Percentiles rank a stretch among this genome's conserved stretches.
Evolutionary conservation across 805 yeast species (phyloP).

Genomic region (Sugiyamaella marilandica): DNA sequence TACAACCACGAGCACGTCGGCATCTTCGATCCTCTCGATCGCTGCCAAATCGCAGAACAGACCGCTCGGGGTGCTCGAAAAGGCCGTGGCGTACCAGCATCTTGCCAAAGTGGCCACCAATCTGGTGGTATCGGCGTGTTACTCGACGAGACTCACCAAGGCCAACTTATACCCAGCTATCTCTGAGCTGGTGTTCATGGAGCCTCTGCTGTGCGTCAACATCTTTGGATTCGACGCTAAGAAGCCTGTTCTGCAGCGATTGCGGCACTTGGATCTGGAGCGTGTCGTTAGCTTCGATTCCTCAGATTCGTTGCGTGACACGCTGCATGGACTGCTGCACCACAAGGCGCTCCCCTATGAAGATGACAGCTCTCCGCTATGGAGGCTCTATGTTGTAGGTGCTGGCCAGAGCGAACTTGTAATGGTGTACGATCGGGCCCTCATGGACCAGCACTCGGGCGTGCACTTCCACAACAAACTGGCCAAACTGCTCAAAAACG

Average conservation of each 20-base stretch:
- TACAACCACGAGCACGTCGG: neutral
- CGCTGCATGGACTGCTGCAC: neutral
- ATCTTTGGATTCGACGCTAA: conserved; percentile 6
- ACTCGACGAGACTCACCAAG: conserved; percentile 2
- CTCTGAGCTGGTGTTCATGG: conserved; percentile 6
- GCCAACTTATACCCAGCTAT: conserved; percentile 7
- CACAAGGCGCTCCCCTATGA: conserved; percentile 6
- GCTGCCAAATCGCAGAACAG: conserved; percentile 4
- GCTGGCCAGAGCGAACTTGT: conserved; percentile 4
- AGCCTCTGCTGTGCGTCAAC: conserved; percentile 12
- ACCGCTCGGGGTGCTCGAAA: conserved; percentile 8
- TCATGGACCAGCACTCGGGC: conserved; percentile 19
- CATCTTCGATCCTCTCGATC: conserved; percentile 5
- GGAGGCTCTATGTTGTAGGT: conserved; percentile 11
- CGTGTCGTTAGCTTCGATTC: conserved; percentile 10
- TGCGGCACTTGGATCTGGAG: conserved; percentile 6
- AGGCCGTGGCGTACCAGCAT: conserved; percentile 2
- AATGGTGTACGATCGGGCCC: conserved; percentile 18
- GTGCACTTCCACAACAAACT: conserved; percentile 14
- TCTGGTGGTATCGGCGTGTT: conserved; percentile 9
- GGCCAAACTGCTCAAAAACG: neutral
- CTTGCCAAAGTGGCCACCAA: neutral
- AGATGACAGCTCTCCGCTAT: conserved; percentile 5
- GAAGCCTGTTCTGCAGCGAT: conserved; percentile 5
- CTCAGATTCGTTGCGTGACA: neutral